Evolutionary conservation across 73 alveolate genomes (phyloP).

Genomic region (Loxodes magnus): DNA sequence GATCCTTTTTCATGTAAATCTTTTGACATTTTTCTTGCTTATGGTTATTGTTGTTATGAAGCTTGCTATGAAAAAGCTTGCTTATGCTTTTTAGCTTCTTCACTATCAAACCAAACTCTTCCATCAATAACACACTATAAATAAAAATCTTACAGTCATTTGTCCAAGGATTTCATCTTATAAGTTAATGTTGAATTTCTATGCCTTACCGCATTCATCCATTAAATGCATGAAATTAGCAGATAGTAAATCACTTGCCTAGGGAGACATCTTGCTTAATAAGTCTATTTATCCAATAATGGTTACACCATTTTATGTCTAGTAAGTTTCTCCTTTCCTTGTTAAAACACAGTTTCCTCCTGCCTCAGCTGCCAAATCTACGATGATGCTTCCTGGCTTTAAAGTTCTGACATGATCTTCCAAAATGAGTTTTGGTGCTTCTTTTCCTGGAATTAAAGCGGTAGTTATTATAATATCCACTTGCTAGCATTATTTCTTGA

Average conservation of each 20-base stretch:
- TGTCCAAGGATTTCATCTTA: constrained; percentile 30
- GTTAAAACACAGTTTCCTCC: constrained; percentile 63
- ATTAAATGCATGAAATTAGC: constrained; percentile 24
- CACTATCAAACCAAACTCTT: too few species aligned
- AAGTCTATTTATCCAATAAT: constrained; percentile 70
- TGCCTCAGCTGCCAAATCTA: constrained; percentile 21
- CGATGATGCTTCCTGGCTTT: constrained; percentile 29
- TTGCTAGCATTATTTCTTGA: constrained; percentile 40
- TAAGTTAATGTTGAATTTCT: constrained; percentile 13
- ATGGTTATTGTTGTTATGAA: too few species aligned
- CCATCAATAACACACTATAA: too few species aligned
- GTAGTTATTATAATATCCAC: constrained; percentile 58
- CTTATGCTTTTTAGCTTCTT: too few species aligned
- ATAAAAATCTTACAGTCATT: too few species aligned
- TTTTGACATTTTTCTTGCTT: too few species aligned
- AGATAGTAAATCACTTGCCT: constrained; percentile 29
- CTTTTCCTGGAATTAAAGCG: constrained; percentile 43
- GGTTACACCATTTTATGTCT: constrained; percentile 54
- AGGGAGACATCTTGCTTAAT: constrained; percentile 43
- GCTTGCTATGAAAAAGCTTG: too few species aligned
- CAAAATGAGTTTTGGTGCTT: constrained; percentile 17
- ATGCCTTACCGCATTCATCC: neutral
- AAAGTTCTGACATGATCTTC: constrained; percentile 5
- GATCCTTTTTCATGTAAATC: too few species aligned
- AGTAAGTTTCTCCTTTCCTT: constrained; percentile 30